Conservation (phyloP, 768 basidiomycete genomes). For the Aureoboletus auriporus region DNA sequence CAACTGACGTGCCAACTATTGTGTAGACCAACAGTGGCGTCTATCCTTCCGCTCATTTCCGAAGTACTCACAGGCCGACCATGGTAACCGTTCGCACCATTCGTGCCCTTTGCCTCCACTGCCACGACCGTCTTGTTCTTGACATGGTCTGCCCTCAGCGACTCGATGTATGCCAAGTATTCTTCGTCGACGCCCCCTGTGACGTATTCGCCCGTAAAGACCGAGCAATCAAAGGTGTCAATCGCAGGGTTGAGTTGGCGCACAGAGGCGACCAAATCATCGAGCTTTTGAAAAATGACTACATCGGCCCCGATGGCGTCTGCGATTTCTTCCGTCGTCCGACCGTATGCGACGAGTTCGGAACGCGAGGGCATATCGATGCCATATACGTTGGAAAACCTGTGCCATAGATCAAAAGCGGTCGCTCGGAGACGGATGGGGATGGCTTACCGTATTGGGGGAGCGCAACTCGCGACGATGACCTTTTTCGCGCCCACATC, state of each 20-base stretch:
- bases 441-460: constrained; percentile 75
- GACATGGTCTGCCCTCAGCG: constrained; percentile 75
- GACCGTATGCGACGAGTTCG: constrained; percentile 86
- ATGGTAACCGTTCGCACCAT: constrained; percentile 15
- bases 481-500: constrained; percentile 97
- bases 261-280: constrained; percentile 84
- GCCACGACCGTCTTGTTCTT: constrained; percentile 48
- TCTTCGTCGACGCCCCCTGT: constrained; percentile 87
- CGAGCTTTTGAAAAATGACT: constrained; percentile 91
- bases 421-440: background rate
- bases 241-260: constrained; percentile 79
- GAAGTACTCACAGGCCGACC: constrained; percentile 25
- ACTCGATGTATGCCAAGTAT: constrained; percentile 76
- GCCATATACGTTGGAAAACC: constrained; percentile 93
- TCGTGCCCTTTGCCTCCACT: constrained; percentile 34
- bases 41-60: constrained; percentile 51
- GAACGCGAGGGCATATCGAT: constrained; percentile 98
- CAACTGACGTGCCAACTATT: constrained; percentile 57
- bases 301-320: constrained; percentile 88
- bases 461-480: constrained; percentile 94
- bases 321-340: constrained; percentile 70
- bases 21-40: constrained; percentile 77
- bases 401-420: constrained; percentile 23
- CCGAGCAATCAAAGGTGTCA: constrained; percentile 87
- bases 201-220: constrained; percentile 95